Percentiles rank a stretch among this genome's conserved stretches.
These are phyloP conservation scores for Stephanodiscus minutulus DNA, from an alignment of 108 stramenopile species.

Conservation along the genomic window DNA sequence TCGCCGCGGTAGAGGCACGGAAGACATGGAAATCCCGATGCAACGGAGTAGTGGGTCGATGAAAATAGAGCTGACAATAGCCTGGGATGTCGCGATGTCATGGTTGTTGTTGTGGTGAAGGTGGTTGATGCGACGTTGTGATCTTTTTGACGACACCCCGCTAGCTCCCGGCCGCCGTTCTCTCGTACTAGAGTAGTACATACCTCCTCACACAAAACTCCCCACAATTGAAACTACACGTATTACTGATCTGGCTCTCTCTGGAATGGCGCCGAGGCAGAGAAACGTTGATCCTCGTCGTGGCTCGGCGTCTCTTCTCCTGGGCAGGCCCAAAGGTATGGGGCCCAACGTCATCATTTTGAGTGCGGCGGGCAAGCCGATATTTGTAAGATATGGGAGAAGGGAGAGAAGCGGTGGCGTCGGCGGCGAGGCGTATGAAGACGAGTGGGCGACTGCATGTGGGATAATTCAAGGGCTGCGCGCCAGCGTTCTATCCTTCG, in stretches of 20 bases:
- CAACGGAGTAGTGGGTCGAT: neutral
- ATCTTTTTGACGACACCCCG: no score
- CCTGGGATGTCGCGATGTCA: neutral
- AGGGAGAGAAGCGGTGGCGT: slow-evolving; percentile 20
- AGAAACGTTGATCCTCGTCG: neutral
- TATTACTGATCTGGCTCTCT: neutral
- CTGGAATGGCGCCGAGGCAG: neutral
- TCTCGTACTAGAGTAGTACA: no score
- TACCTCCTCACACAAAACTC: no score
- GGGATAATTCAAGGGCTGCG: slow-evolving; percentile 70
- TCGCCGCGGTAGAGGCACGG: neutral
- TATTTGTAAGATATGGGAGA: slow-evolving; percentile 62
- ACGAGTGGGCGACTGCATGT: slow-evolving; percentile 64
- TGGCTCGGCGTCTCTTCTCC: neutral
- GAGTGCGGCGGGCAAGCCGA: slow-evolving; percentile 78
- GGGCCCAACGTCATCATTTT: slow-evolving; percentile 72
- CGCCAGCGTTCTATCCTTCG: slow-evolving; percentile 50
- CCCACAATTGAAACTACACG: neutral
- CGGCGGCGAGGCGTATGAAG: slow-evolving; percentile 33
- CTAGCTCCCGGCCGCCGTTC: no score
- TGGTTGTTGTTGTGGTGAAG: neutral
- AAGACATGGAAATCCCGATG: neutral
- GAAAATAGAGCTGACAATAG: neutral
- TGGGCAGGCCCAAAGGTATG: no score
- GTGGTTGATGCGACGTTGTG: no score